Percentiles rank a stretch among this genome's conserved stretches.
Evolutionary conservation across 148 eudicot genomes (phyloP).

Genomic region (Cornus controversa): DNA sequence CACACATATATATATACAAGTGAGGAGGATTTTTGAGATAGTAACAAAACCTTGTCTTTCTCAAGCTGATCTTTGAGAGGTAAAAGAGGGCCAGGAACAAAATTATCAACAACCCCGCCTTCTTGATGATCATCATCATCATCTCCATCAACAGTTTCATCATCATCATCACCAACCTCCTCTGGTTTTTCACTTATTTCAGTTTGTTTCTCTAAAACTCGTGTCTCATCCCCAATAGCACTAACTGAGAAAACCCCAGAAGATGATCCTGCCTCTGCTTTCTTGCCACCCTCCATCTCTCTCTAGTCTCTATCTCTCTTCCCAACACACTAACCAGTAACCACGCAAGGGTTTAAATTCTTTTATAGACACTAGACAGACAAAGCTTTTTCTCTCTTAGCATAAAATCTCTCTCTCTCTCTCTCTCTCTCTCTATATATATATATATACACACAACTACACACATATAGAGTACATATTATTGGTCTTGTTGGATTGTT

Average conservation of each 20-base stretch:
- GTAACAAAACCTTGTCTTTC: slow-evolving; percentile 52
- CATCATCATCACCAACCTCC: neutral
- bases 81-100: slow-evolving; percentile 64
- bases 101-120: slow-evolving; percentile 29
- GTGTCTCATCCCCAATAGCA: slow-evolving; percentile 5
- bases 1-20: neutral
- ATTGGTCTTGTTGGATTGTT: too few species aligned
- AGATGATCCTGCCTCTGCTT: slow-evolving; percentile 27
- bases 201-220: neutral
- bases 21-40: neutral
- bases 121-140: slow-evolving; percentile 12
- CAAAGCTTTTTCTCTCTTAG: too few species aligned
- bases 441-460: too few species aligned
- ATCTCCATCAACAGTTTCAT: slow-evolving; percentile 2
- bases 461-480: too few species aligned
- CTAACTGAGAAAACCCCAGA: slow-evolving; percentile 28
- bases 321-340: neutral
- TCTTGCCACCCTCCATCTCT: slow-evolving; percentile 34
- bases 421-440: too few species aligned
- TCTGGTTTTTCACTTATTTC: slow-evolving; percentile 7
- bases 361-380: too few species aligned
- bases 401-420: too few species aligned
- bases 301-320: slow-evolving; percentile 7
- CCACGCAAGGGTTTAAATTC: too few species aligned
- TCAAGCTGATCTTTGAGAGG: slow-evolving; percentile 67